phyloP scores from a whole-genome alignment of 2,329 filamentous ascomycete genomes.

The Shiraia sp. region DNA sequence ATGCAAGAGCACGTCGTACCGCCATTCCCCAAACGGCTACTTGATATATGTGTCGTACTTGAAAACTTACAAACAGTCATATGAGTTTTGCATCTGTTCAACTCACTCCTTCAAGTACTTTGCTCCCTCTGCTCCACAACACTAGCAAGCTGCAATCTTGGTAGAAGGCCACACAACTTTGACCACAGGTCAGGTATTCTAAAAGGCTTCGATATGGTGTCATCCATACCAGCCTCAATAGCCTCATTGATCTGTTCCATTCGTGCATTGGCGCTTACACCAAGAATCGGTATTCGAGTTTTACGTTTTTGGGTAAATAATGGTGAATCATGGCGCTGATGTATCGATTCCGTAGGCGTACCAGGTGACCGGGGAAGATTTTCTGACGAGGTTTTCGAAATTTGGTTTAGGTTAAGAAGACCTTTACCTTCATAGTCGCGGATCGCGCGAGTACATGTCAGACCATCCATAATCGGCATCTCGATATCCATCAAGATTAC shows the following conservation, averaged over 20 bases:
- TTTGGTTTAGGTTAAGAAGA: slow-evolving; percentile 12
- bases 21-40: no score
- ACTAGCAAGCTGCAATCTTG: no score
- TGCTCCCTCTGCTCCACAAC: no score
- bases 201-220: slow-evolving; percentile 32
- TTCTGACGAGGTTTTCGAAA: neutral
- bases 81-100: no score
- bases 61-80: no score
- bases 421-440: slow-evolving; percentile 31
- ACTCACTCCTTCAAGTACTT: no score
- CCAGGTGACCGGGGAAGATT: slow-evolving; percentile 4
- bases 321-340: neutral
- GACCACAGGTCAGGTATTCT: slow-evolving; percentile 28
- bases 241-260: slow-evolving; percentile 37
- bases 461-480: slow-evolving; percentile 42
- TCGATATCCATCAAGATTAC: slow-evolving; percentile 40
- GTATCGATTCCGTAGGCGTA: neutral
- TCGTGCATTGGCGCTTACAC: slow-evolving; percentile 42
- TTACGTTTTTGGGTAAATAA: no score
- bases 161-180: slow-evolving; percentile 9
- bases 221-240: slow-evolving; percentile 37
- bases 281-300: slow-evolving; percentile 31
- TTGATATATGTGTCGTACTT: no score
- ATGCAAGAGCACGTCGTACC: no score
- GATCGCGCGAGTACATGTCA: slow-evolving; percentile 34